Evolutionary conservation across 768 basidiomycete genomes (phyloP).

Genomic region (Trametes sanguinea): DNA sequence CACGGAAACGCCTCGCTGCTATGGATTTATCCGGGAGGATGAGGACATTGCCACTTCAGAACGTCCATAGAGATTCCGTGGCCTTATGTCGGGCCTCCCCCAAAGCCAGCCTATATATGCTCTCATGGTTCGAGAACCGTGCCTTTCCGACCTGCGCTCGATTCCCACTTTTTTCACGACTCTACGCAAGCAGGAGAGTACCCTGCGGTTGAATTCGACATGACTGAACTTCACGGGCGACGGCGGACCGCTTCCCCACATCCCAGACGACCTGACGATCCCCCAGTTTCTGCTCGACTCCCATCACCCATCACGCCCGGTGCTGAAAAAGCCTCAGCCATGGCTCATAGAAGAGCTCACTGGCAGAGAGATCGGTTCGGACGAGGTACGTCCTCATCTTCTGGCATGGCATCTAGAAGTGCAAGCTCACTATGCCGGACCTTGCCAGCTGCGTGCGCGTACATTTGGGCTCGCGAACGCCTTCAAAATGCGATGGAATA

Average conservation of each 20-base stretch:
- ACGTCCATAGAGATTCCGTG: too few relatives aligned
- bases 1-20: too few relatives aligned
- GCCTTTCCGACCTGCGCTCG: too few relatives aligned
- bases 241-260: conserved; percentile 33
- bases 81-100: too few relatives aligned
- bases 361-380: conserved; percentile 41
- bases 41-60: too few relatives aligned
- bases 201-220: not conserved
- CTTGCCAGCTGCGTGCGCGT: conserved; percentile 45
- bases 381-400: conserved; percentile 39
- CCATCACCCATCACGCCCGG: conserved; percentile 44
- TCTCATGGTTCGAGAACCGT: too few relatives aligned
- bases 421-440: not conserved
- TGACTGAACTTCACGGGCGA: conserved; percentile 29
- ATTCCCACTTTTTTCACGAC: too few relatives aligned
- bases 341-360: conserved; percentile 56
- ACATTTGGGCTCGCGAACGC: conserved; percentile 52
- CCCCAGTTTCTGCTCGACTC: conserved; percentile 56
- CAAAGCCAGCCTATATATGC: too few relatives aligned
- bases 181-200: too few relatives aligned
- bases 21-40: too few relatives aligned
- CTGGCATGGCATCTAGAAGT: not conserved
- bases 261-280: conserved; percentile 55
- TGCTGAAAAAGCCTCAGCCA: conserved; percentile 35
- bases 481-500: conserved; percentile 43